A percentile compares a stretch with the other conserved stretches of the same genome.
Evolutionary conservation across 306 rosid genomes (phyloP).

Genomic region (Sophora flavescens): DNA sequence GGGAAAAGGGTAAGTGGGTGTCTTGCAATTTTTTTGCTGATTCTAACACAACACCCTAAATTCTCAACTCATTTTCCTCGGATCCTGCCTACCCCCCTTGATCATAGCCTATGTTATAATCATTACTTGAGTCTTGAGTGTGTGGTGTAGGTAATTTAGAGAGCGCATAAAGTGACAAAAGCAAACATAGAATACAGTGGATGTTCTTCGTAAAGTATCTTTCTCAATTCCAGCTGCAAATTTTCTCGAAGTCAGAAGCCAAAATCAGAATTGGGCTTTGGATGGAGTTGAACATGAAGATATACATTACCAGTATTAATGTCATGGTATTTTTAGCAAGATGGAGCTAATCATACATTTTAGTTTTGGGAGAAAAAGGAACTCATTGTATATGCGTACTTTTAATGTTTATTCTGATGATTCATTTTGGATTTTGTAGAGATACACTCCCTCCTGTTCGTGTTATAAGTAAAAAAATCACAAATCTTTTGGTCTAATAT

Average conservation of each 20-base stretch:
- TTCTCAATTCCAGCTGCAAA: neutral
- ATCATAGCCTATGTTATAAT: constrained; percentile 1
- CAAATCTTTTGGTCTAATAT: no score
- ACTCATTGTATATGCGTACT: neutral
- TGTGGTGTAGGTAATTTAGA: neutral
- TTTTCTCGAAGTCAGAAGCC: neutral
- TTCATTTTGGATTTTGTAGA: neutral
- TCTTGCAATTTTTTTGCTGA: constrained; percentile 65
- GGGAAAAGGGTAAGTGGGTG: constrained; percentile 63
- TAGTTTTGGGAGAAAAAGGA: neutral
- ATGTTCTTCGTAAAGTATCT: neutral
- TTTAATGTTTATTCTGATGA: neutral
- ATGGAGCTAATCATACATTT: neutral
- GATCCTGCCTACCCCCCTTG: neutral
- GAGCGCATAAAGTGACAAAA: neutral
- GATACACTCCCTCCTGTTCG: no score
- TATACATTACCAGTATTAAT: neutral
- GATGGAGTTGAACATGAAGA: neutral
- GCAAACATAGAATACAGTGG: neutral
- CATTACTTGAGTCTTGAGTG: neutral
- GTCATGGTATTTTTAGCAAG: neutral
- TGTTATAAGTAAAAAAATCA: no score
- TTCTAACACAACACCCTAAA: constrained; percentile 3
- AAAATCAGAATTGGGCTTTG: neutral
- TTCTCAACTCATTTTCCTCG: neutral